Conservation (phyloP, 176 grass and related monocot genomes). For the Raddia distichophylla region DNA sequence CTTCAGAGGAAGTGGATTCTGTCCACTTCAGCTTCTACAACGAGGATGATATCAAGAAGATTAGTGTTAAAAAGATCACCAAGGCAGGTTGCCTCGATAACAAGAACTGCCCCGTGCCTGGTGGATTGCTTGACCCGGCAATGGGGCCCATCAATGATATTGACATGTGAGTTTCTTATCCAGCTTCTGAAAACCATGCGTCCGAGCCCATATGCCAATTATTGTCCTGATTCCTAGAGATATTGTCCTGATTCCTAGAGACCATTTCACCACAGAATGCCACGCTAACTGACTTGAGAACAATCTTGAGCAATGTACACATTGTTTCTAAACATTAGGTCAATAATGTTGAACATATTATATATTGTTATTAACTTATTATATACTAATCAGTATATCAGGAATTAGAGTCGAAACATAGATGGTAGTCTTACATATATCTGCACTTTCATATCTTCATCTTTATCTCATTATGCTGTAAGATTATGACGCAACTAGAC, state of each 20-base stretch:
- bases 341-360: background rate
- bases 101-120: slow-evolving; percentile 63
- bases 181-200: slow-evolving; percentile 7
- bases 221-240: slow-evolving; percentile 1
- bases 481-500: background rate
- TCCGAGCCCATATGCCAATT: background rate
- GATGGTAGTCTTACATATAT: background rate
- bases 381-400: background rate
- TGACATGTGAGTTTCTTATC: slow-evolving; percentile 61
- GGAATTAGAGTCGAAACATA: background rate
- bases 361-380: background rate
- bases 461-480: slow-evolving; percentile 1
- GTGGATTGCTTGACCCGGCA: slow-evolving; percentile 85
- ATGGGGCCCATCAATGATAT: slow-evolving; percentile 68
- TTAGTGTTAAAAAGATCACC: slow-evolving; percentile 81
- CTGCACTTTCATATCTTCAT: background rate
- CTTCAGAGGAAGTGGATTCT: slow-evolving; percentile 71
- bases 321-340: background rate
- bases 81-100: slow-evolving; percentile 62
- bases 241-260: slow-evolving; percentile 1
- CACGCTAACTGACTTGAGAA: background rate
- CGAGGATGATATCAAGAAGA: slow-evolving; percentile 54
- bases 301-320: background rate
- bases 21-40: slow-evolving; percentile 80
- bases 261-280: background rate